Evolutionary conservation across 805 yeast genomes (phyloP), one percentile per base, ranked within the genome.

Genomic region (Pichia gijzeniarum): DNA sequence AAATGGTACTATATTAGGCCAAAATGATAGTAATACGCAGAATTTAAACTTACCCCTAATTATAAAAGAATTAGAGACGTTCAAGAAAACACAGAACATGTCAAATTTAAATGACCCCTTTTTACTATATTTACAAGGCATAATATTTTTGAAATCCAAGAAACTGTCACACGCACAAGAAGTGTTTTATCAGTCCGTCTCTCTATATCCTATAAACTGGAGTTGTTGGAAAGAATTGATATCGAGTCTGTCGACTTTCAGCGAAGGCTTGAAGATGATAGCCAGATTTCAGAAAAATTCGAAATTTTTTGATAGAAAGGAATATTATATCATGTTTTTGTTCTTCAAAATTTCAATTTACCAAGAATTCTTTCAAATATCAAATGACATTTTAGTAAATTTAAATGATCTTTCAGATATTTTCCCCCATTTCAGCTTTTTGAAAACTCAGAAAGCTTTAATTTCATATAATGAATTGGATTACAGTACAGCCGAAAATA

Each of bases 171-270:
- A 68, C 31, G 96, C 97, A 0, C 79, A 82, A 47, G 69, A 73
- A 20, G 68, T 69, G 38, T 71, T 90, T 28, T 68, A 79, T 27
- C 71, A 71, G 39, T 82, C 96, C 1, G 58, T 91, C 13, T 67
- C 73, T 20, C 41, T 72, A 25, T 88, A 82, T 54, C 95, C 97
- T 0, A 85, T 73, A 61, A 91, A 91, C 61, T 93, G 99, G 99
- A 77, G 90, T 44, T 84, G 93, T 48, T 93, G 97, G 97, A 72
- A 74, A 47, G 97, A 91, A 58, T 68, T 93, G 34, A 67, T 79
- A 12, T 68, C 77, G 4, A 78, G 86, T 43, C 64, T 87, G 25
- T 63, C 76, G 7, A 73, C 78, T 27, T 71, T 79, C 44, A 84
- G 82, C 48, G 85, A 84, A 44, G 82, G 87, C 0, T 47, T 67